Conservation (phyloP, 805 yeast genomes). For the Lipomyces yamadae region DNA sequence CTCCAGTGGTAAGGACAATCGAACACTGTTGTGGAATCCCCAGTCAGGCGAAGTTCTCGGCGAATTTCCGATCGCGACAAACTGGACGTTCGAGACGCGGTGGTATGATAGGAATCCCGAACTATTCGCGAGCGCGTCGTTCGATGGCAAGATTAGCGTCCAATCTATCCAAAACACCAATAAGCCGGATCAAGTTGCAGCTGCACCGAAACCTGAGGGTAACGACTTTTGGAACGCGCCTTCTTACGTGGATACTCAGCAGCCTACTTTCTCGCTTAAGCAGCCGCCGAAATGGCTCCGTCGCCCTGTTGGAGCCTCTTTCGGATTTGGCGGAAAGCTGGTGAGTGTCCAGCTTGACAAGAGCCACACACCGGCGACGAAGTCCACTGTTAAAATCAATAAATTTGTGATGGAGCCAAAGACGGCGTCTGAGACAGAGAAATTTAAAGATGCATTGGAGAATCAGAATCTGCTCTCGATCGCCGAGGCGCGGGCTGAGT, state of each 20-base stretch:
- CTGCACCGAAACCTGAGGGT: slow-evolving; percentile 53
- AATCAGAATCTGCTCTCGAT: slow-evolving; percentile 58
- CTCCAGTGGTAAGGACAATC: slow-evolving; percentile 91
- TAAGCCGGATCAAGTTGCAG: slow-evolving; percentile 38
- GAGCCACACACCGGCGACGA: slow-evolving; percentile 7
- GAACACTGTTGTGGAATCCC: slow-evolving; percentile 91
- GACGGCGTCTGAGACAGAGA: slow-evolving; percentile 41
- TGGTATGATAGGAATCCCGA: slow-evolving; percentile 92
- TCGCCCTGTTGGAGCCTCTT: slow-evolving; percentile 71
- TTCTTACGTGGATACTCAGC: slow-evolving; percentile 48
- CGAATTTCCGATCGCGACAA: slow-evolving; percentile 87
- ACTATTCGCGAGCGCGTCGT: slow-evolving; percentile 73
- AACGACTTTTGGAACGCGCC: slow-evolving; percentile 79
- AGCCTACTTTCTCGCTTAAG: slow-evolving; percentile 68
- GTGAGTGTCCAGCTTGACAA: slow-evolving; percentile 44
- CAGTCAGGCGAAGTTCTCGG: slow-evolving; percentile 71
- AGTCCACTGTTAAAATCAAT: slow-evolving; percentile 47
- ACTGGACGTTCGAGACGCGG: slow-evolving; percentile 88
- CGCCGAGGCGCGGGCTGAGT: slow-evolving; percentile 58
- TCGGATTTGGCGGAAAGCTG: slow-evolving; percentile 94
- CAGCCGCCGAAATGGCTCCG: slow-evolving; percentile 93
- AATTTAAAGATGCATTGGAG: slow-evolving; percentile 62
- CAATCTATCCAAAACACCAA: slow-evolving; percentile 87
- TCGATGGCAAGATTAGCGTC: slow-evolving; percentile 46
- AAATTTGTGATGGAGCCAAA: slow-evolving; percentile 50